Conservation (phyloP, 148 eudicot species). For the Rhododendron henanense region DNA sequence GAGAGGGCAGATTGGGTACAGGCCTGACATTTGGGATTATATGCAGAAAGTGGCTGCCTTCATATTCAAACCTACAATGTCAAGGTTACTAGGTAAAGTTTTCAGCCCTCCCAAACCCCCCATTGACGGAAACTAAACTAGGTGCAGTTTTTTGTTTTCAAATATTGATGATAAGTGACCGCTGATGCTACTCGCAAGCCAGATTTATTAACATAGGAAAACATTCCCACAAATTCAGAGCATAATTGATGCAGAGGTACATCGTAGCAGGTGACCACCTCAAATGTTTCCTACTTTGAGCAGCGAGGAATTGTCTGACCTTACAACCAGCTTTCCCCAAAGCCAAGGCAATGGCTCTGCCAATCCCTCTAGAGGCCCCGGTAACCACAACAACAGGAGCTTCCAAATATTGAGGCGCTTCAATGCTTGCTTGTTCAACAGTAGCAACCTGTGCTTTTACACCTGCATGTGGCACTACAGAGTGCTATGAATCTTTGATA, state of each 20-base stretch:
- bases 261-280: background rate
- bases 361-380: conserved; percentile 97
- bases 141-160: background rate
- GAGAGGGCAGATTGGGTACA: background rate
- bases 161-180: background rate
- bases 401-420: conserved; percentile 39
- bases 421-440: conserved; percentile 49
- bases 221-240: background rate
- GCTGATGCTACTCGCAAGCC: background rate
- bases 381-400: conserved; percentile 89
- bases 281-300: background rate
- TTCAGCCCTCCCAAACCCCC: background rate
- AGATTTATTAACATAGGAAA: background rate
- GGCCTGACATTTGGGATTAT: background rate
- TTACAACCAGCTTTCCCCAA: conserved; percentile 95
- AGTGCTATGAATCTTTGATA: background rate
- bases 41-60: background rate
- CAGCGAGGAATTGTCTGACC: conserved; percentile 26
- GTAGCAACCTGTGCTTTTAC: conserved; percentile 65
- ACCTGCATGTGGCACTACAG: conserved; percentile 31
- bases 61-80: background rate
- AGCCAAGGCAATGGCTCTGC: conserved; percentile 80
- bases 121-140: background rate
- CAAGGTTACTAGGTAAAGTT: background rate
- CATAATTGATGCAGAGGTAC: background rate